phyloP scores from a whole-genome alignment of 768 basidiomycete genomes.

The Termitomyces sp. region DNA sequence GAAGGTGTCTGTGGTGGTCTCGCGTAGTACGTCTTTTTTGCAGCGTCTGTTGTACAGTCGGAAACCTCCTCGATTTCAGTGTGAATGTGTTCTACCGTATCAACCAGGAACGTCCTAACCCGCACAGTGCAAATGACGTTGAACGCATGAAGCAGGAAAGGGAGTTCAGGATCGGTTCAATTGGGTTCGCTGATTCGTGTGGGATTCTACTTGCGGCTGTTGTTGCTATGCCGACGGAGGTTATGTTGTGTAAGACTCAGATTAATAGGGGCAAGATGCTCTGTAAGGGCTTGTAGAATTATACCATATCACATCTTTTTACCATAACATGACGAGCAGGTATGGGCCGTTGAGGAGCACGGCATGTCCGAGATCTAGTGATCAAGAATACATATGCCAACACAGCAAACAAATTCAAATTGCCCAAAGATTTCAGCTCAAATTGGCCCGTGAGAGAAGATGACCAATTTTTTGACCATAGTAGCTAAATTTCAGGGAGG shows the following conservation, averaged over 20 bases:
- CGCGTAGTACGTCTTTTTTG: constrained; percentile 64
- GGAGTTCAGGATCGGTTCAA: constrained; percentile 87
- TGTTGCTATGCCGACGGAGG: constrained; percentile 68
- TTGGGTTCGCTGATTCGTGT: constrained; percentile 79
- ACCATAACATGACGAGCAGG: no score
- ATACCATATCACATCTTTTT: no score
- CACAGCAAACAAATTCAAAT: no score
- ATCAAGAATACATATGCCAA: no score
- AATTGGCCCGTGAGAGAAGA: no score
- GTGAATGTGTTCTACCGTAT: constrained; percentile 85
- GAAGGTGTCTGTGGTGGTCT: constrained; percentile 93
- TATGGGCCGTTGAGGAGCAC: no score
- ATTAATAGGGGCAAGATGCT: constrained; percentile 62
- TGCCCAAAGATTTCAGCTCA: no score
- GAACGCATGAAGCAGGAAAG: constrained; percentile 69
- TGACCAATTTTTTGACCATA: no score
- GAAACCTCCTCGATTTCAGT: constrained; percentile 28
- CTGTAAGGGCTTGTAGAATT: constrained; percentile 54
- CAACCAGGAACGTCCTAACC: constrained; percentile 63
- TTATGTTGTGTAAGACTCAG: constrained; percentile 72
- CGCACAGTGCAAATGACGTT: constrained; percentile 37
- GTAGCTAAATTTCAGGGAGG: no score
- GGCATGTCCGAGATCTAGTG: no score
- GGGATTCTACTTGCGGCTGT: constrained; percentile 66
- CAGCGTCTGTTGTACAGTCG: not conserved